phyloP scores from a whole-genome alignment of 2,329 filamentous ascomycete genomes.

The Colletotrichum sp. region DNA sequence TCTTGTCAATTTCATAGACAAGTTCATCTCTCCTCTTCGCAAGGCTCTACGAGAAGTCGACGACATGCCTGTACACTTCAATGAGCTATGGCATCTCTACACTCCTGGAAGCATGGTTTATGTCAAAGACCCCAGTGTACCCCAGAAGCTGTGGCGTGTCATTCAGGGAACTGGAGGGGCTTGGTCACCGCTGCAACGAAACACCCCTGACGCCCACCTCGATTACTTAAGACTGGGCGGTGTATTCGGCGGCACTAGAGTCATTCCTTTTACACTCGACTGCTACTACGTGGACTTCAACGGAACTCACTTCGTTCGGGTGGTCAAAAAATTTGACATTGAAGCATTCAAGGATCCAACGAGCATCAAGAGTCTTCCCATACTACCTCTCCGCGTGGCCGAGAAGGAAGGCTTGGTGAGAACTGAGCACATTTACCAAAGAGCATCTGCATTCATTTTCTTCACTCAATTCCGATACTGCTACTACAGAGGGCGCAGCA shows the following conservation, averaged over 20 bases:
- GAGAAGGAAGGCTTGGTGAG: not conserved
- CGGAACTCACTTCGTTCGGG: not conserved
- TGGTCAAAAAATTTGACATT: not conserved
- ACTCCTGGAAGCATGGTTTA: not conserved
- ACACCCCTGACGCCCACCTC: not conserved
- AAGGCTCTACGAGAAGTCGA: rapidly evolving
- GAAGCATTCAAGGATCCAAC: not conserved
- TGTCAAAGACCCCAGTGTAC: not conserved
- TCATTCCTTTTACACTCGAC: not conserved
- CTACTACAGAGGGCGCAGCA: not conserved
- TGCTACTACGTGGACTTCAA: not conserved
- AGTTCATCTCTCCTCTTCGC: not conserved
- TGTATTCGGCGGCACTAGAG: not conserved
- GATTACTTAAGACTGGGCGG: not conserved
- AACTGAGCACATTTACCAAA: rapidly evolving
- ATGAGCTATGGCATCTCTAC: not conserved
- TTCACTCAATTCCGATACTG: not conserved
- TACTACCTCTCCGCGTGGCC: not conserved
- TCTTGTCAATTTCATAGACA: not conserved
- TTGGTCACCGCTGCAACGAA: too few relatives aligned
- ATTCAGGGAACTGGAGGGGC: not conserved
- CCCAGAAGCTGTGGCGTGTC: not conserved
- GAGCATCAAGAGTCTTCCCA: not conserved
- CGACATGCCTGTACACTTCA: not conserved
- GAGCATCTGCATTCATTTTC: not conserved